Evolutionary conservation across 306 rosid genomes (phyloP).

Genomic region (Morella rubra): DNA sequence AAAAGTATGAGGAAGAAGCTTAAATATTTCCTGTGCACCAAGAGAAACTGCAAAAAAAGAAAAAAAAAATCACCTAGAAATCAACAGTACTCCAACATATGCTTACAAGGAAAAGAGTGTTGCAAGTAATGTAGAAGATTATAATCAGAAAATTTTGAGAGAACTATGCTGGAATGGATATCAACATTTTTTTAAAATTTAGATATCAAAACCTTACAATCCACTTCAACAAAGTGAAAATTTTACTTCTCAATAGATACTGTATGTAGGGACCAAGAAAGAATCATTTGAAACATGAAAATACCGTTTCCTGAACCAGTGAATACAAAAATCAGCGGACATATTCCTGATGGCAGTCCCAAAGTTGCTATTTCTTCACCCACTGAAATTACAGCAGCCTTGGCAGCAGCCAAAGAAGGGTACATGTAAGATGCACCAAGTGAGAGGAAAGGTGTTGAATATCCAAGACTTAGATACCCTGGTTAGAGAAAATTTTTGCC

Average conservation of each 20-base stretch:
- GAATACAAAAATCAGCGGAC: slow-evolving; percentile 83
- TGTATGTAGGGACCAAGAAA: slow-evolving; percentile 9
- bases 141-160: background rate
- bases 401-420: slow-evolving; percentile 88
- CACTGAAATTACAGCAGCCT: slow-evolving; percentile 91
- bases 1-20: slow-evolving; percentile 87
- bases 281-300: background rate
- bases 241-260: slow-evolving; percentile 8
- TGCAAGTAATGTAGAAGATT: background rate
- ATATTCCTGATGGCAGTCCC: slow-evolving; percentile 84
- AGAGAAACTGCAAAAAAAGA: slow-evolving; percentile 61
- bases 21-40: slow-evolving; percentile 89
- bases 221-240: background rate
- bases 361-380: slow-evolving; percentile 87
- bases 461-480: slow-evolving; percentile 92
- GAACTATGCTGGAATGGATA: background rate
- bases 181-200: background rate
- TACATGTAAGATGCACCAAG: slow-evolving; percentile 96
- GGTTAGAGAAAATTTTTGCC: slow-evolving; percentile 24
- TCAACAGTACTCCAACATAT: background rate
- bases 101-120: background rate
- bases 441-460: slow-evolving; percentile 92
- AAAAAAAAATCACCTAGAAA: slow-evolving; percentile 7
- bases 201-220: slow-evolving; percentile 12
- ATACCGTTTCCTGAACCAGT: slow-evolving; percentile 80